Evolutionary conservation across 208 protist species (phyloP), one percentile per base, ranked within the genome.

Genomic region (Acanthamoeba culbertsoni): DNA sequence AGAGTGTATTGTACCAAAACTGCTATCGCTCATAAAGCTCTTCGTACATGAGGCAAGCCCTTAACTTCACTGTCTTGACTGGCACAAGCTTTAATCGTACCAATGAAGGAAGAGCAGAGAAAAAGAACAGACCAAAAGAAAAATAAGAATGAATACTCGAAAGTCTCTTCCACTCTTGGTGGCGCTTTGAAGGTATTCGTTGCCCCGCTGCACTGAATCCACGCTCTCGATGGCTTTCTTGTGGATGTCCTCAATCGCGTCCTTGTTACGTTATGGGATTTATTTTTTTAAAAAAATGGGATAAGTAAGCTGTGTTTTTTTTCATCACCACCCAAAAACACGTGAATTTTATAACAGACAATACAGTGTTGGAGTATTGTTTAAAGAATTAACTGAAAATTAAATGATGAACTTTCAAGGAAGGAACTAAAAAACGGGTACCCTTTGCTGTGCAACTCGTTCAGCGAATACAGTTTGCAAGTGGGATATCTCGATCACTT

Each of bases 51-150:
- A n/a, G n/a, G n/a, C n/a, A n/a, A n/a, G n/a, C n/a, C n/a, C n/a
- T n/a, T n/a, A n/a, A n/a, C n/a, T n/a, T n/a, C n/a, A n/a, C n/a
- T n/a, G n/a, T n/a, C n/a, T n/a, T n/a, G n/a, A n/a, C n/a, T n/a
- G n/a, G n/a, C n/a, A n/a, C n/a, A n/a, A n/a, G n/a, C n/a, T 63
- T 62, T 14, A 88, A n/a, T 88, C 77, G 31, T 88, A 88, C 77
- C 77, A 88, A 23, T 88, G 77, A 35, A 88, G 51, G 45, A 88
- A 88, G 46, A 88, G 77, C 5, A 88, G 28, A 8, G 77, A 88
- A 48, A 88, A 88, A 20, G 77, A 88, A 37, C 77, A 88, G 46
- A 88, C 48, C 33, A 88, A 48, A 4, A 88, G 51, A 33, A 88
- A 88, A 31, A 88, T 63, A 28, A 88, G 77, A 14, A 88, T 62